phyloP scores from a whole-genome alignment of 2,329 filamentous ascomycete species.

The Didymella lethalis region DNA sequence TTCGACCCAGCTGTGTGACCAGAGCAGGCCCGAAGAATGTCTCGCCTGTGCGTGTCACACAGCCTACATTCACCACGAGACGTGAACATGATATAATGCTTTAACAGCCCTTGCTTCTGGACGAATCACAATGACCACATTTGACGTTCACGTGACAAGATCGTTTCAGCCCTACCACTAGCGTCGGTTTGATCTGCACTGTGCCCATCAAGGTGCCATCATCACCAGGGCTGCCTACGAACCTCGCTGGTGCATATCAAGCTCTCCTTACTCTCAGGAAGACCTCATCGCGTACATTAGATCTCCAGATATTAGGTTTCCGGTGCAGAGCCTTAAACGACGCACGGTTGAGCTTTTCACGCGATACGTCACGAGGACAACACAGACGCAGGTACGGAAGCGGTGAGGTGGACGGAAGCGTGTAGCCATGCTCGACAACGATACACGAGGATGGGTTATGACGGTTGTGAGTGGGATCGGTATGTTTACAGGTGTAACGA shows the following conservation, averaged over 20 bases:
- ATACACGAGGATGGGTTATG: slow-evolving; percentile 94
- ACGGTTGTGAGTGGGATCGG: slow-evolving; percentile 79
- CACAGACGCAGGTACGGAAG: slow-evolving; percentile 29
- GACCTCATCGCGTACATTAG: not conserved
- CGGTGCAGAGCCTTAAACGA: slow-evolving; percentile 3
- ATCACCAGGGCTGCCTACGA: slow-evolving; percentile 6
- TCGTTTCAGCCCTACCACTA: slow-evolving; percentile 18
- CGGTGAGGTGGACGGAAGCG: not conserved
- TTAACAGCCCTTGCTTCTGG: not conserved
- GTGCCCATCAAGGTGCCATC: slow-evolving; percentile 30
- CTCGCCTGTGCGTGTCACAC: not conserved
- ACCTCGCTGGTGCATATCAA: not conserved
- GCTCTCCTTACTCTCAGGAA: not conserved
- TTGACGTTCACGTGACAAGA: slow-evolving; percentile 13
- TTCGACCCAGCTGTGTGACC: not conserved
- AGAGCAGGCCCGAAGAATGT: not conserved
- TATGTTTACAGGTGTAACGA: slow-evolving; percentile 43
- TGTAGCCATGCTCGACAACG: slow-evolving; percentile 54
- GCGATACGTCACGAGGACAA: slow-evolving; percentile 34
- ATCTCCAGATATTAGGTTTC: not conserved
- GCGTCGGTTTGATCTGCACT: slow-evolving; percentile 18
- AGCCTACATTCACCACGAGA: not conserved
- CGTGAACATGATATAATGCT: slow-evolving; percentile 1
- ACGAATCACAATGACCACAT: slow-evolving; percentile 10
- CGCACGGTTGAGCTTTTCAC: slow-evolving; percentile 13